Base-by-base conservation (phyloP, 1,139 yeast species). In the Geotrichum armillariae region DNA sequence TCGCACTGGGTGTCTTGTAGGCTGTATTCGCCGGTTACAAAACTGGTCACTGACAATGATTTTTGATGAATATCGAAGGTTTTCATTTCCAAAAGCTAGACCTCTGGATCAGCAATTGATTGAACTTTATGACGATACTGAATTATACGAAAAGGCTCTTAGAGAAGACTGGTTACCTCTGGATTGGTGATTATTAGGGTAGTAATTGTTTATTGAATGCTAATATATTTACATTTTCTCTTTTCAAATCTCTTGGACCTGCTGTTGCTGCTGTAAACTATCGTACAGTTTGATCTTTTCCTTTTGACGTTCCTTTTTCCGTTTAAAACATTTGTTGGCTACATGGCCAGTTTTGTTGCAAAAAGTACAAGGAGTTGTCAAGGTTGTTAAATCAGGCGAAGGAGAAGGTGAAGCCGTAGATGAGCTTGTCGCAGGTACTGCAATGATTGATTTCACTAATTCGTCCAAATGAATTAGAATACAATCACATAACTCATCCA, bases 51-150 rank as follows among this genome's bases (percentile, higher is more conserved):
- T 89, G 58, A 85, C 96, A 1, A 86, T 91, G 78, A 93, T 91
- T 17, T 89, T 93, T 64, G 98, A 93, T 61, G 99, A 93, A 65
- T 93, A 93, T 68, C 73, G 98, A 53, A 78, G 93, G 62, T 93
- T 89, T 72, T 95, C 98, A 4, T 87, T 87, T 50, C 99, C 99
- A 7, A 93, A 93, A 69, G 95, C 90, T 51, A 74, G 99, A 57
- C 95, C 96, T 9, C 75, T 93, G 74, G 99, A 93, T 69, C 96
- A 90, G 66, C 96, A 93, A 65, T 85, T 91, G 64, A 93, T 93
- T 55, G 98, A 93, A 66, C 74, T 88, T 73, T 91, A 86, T 65
- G 83, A 88, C 60, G 89, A 83, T 52, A 63, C 71, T 2, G 83
- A 79, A 50, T 78, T 87, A 14, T 74, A 74, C 25, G 62, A 74